Evolutionary conservation across 1,139 yeast genomes (phyloP).

Genomic region (Pneumocystis carinii): DNA sequence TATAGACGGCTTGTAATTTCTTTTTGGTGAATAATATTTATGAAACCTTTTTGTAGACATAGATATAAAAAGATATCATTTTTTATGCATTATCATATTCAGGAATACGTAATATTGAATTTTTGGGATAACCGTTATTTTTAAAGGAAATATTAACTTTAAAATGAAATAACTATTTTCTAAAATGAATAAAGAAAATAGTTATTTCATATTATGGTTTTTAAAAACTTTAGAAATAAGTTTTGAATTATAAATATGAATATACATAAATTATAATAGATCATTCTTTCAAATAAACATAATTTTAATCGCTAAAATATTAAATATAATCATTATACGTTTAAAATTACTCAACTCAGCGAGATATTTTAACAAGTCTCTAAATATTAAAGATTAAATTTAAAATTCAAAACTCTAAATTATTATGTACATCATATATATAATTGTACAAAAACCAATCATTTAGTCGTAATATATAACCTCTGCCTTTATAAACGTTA

Average conservation of each 20-base stretch:
- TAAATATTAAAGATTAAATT: background rate
- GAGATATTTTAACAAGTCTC: too few species aligned
- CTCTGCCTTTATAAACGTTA: background rate
- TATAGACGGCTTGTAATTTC: too few species aligned
- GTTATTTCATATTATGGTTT: background rate
- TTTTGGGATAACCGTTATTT: background rate
- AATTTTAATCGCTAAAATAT: background rate
- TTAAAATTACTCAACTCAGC: background rate
- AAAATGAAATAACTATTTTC: background rate
- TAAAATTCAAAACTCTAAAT: background rate
- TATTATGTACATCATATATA: background rate
- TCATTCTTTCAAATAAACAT: background rate
- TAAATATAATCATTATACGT: background rate
- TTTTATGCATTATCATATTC: background rate
- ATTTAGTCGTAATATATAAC: background rate
- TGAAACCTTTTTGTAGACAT: background rate
- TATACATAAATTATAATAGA: background rate
- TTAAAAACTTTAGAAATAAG: background rate
- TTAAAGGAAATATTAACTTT: background rate
- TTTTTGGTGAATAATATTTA: background rate
- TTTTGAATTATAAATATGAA: background rate
- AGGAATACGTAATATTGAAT: background rate
- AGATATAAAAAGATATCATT: background rate
- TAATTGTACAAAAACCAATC: background rate
- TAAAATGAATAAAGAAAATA: background rate